Conservation (phyloP, 306 rosid species). For the apple (Malus domestica) region DNA sequence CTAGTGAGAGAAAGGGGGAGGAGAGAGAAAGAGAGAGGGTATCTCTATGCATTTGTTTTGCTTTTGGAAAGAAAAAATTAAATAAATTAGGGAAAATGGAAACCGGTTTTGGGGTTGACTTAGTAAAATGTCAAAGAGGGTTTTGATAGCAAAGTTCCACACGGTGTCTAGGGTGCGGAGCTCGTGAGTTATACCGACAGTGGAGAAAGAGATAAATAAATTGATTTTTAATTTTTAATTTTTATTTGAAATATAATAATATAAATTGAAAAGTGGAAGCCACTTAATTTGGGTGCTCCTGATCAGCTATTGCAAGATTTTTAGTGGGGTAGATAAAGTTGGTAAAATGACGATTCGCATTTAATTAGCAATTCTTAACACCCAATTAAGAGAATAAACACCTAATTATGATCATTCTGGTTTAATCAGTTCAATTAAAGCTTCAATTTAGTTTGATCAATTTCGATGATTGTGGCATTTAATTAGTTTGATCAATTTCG, state of each 20-base stretch:
- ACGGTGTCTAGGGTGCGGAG: constrained; percentile 34
- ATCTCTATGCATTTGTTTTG: constrained; percentile 36
- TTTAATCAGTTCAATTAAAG: neutral
- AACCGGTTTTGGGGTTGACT: constrained; percentile 37
- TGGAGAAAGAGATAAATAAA: neutral
- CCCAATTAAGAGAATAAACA: neutral
- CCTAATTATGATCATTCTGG: neutral
- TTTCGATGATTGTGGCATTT: neutral
- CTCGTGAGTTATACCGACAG: constrained; percentile 49
- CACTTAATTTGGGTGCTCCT: constrained; percentile 18
- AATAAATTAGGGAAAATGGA: neutral
- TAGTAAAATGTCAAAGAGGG: constrained; percentile 29
- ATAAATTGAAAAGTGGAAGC: neutral
- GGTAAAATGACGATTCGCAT: neutral
- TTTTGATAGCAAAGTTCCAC: constrained; percentile 24
- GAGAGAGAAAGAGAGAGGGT: constrained; percentile 23
- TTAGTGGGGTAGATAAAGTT: constrained; percentile 11
- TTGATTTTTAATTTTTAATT: neutral
- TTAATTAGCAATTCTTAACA: neutral
- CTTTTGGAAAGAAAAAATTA: neutral
- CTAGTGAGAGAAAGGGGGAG: constrained; percentile 4
- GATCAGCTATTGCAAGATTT: neutral
- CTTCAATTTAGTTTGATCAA: neutral
- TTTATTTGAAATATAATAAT: too few relatives aligned
- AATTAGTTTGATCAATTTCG: neutral